Percentiles rank a stretch among this genome's conserved stretches.
Conservation (phyloP, 2,329 filamentous ascomycete species). For the Juglanconis oblonga region DNA sequence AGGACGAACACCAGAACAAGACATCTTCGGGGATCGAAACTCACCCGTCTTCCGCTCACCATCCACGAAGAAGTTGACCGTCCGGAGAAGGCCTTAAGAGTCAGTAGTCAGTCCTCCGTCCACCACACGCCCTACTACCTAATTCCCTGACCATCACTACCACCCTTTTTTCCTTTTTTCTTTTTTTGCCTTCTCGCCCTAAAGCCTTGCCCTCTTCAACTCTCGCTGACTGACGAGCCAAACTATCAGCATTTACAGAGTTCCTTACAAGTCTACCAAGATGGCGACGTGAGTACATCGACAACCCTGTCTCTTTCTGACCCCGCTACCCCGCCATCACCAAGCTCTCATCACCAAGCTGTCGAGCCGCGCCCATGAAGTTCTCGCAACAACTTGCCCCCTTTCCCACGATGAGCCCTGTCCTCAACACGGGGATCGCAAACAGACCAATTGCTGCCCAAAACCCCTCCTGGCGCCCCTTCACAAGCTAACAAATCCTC, state of each 20-base stretch:
- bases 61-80: not conserved
- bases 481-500: conserved; percentile 12
- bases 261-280: not conserved
- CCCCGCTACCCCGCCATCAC: conserved; percentile 24
- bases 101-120: not conserved
- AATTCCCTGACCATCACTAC: not conserved
- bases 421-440: not conserved
- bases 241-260: not conserved
- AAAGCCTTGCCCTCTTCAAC: not conserved
- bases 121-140: not conserved
- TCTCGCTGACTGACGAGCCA: not conserved
- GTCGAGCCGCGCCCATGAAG: not conserved
- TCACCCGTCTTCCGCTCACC: conserved; percentile 3
- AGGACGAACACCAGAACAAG: not conserved
- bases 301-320: conserved; percentile 6
- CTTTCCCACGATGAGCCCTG: not conserved
- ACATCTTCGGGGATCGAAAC: conserved; percentile 10
- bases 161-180: not conserved
- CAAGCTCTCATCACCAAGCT: conserved; percentile 16
- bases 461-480: not conserved
- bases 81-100: not conserved
- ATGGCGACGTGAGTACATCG: conserved; percentile 24
- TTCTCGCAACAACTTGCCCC: not conserved
- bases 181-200: not conserved
- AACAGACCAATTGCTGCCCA: not conserved